phyloP scores from a whole-genome alignment of 208 protist genomes.

The Leishmania mexicana region DNA sequence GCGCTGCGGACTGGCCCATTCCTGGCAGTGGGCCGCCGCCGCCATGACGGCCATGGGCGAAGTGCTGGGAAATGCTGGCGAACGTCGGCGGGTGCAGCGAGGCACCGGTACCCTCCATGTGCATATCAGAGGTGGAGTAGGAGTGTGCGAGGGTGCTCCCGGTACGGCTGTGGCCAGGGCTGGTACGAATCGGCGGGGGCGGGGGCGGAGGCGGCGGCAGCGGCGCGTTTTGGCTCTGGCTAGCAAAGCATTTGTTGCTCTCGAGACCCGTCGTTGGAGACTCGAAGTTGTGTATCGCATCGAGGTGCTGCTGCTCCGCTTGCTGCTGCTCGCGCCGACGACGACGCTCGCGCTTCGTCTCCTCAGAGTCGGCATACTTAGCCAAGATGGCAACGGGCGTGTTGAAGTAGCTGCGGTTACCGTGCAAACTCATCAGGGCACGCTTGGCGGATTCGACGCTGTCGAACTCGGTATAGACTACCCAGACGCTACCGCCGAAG shows the following conservation, averaged over 20 bases:
- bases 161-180: not conserved
- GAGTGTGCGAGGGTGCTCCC: conserved; percentile 12
- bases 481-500: conserved; percentile 80
- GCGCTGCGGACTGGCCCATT: conserved; percentile 1
- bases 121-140: conserved; percentile 16
- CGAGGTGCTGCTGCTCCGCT: conserved; percentile 13
- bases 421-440: conserved; percentile 70
- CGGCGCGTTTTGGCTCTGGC: not conserved
- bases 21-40: conserved; percentile 14
- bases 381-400: conserved; percentile 67
- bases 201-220: conserved; percentile 14
- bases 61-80: conserved; percentile 32
- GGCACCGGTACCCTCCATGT: conserved; percentile 18
- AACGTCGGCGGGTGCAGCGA: conserved; percentile 21
- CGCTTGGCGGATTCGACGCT: conserved; percentile 60
- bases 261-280: not conserved
- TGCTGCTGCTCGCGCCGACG: conserved; percentile 61
- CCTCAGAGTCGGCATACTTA: conserved; percentile 85
- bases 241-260: conserved; percentile 6
- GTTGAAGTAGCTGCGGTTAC: conserved; percentile 69
- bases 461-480: conserved; percentile 86
- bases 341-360: conserved; percentile 78
- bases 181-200: not conserved
- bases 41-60: conserved; percentile 9
- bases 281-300: not conserved